Conservation (phyloP, 2,329 filamentous ascomycete species). For the Didymella segeticola region DNA sequence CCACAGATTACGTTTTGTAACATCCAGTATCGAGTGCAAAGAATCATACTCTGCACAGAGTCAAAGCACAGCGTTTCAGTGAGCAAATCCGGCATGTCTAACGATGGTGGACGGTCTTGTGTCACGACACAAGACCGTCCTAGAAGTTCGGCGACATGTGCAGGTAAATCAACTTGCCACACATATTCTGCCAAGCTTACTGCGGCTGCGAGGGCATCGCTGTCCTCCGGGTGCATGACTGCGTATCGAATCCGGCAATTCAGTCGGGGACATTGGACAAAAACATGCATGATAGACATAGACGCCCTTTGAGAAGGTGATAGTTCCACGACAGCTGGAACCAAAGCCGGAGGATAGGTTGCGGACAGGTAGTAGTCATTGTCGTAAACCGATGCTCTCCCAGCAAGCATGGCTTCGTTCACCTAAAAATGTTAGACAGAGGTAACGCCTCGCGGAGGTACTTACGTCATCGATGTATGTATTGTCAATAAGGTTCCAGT, state of each 20-base stretch:
- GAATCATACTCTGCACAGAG: conserved; percentile 30
- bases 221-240: conserved; percentile 26
- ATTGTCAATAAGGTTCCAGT: conserved; percentile 41
- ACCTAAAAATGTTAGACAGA: conserved; percentile 29
- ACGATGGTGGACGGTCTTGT: conserved; percentile 20
- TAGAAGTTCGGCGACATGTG: conserved; percentile 26
- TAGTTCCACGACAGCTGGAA: conserved; percentile 2
- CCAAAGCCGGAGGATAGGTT: conserved; percentile 27
- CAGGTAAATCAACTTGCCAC: conserved; percentile 26
- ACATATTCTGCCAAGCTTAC: conserved; percentile 31
- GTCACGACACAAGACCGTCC: too few relatives aligned
- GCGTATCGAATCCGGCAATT: conserved; percentile 31
- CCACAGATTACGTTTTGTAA: conserved; percentile 33
- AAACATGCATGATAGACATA: conserved; percentile 39
- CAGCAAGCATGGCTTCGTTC: conserved; percentile 37
- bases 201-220: conserved; percentile 26
- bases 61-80: conserved; percentile 28
- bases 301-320: conserved; percentile 30
- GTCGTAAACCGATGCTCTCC: conserved; percentile 38
- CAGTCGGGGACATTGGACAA: conserved; percentile 38
- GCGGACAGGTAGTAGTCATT: conserved; percentile 37
- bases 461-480: conserved; percentile 45
- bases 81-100: conserved; percentile 30
- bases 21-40: conserved; percentile 40
- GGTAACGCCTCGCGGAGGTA: neutral